A percentile compares a stretch with the other conserved stretches of the same genome.
These are phyloP conservation scores for Chaetomiaceae sp. DNA, from an alignment of 2,329 filamentous ascomycete genomes.

Conservation along the genomic window DNA sequence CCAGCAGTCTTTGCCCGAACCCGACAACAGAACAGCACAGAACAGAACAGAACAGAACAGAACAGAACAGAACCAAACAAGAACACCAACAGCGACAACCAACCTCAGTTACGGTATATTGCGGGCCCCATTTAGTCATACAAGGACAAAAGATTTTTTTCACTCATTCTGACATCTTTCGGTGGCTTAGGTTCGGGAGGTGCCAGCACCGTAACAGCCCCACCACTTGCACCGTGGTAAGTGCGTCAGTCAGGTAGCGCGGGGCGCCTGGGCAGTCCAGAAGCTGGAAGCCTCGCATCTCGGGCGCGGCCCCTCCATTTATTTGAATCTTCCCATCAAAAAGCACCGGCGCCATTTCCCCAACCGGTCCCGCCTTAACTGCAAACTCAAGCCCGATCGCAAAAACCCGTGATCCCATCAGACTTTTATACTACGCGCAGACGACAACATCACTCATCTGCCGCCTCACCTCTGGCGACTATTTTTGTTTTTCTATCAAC, in stretches of 20 bases:
- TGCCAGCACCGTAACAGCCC: conserved; percentile 6
- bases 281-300: conserved; percentile 13
- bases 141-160: background rate
- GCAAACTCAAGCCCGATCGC: conserved; percentile 5
- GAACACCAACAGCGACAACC: no score
- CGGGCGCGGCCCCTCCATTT: conserved; percentile 1
- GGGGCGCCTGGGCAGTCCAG: conserved; percentile 9
- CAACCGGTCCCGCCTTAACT: conserved; percentile 2
- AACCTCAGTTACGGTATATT: no score
- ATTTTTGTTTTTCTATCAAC: background rate
- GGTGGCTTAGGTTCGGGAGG: conserved; percentile 10
- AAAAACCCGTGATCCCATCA: conserved; percentile 4
- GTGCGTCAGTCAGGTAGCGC: conserved; percentile 12
- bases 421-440: background rate
- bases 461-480: background rate
- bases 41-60: no score
- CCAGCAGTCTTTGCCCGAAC: no score
- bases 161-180: background rate
- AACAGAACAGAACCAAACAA: no score
- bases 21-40: no score
- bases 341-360: conserved; percentile 1
- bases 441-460: background rate
- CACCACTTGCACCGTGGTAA: conserved; percentile 10
- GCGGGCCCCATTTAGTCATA: no score
- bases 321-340: conserved; percentile 1